Base-by-base conservation (phyloP, 257 asterid species). In the Solanum gracilifrons region DNA sequence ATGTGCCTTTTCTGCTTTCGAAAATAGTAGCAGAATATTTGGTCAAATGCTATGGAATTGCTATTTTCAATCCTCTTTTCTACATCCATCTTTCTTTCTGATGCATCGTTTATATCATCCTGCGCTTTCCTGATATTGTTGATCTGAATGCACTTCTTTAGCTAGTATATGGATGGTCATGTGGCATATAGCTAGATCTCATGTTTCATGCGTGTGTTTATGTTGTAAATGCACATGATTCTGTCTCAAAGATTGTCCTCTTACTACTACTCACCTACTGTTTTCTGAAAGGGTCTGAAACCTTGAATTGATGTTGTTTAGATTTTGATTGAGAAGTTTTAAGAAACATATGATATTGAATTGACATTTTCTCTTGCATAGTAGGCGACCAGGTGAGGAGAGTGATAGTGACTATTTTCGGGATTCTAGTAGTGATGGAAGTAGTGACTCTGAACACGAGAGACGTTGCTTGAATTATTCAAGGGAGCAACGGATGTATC, bases 371-470 rank as follows among this genome's bases (percentile, higher is more conserved):
- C 48, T 87, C 58, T 48, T 86, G 51, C 88, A 46, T 71, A 82
- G 84, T 85, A 96, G 99, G 95, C 94, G 86, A 86, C 92, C 88
- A 32, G 98, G 96, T 75, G 98, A 96, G 91, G 99, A 96, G 88
- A 96, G 99, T 88, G 99, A 97, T 89, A 90, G 93, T 69, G 98
- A 94, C 85, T 93, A 82, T 89, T 92, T 90, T 88, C 93, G 95
- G 92, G 99, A 95, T 90, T 94, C 98, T 76, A 91, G 98, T 90
- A 97, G 99, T 86, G 98, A 96, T 82, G 95, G 97, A 79, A 96
- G 98, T 89, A 97, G 99, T 92, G 99, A 97, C 90, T 89, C 92
- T 84, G 98, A 96, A 86, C 96, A 90, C 46, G 98, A 95, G 69
- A 92, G 94, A 86, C 90, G 89, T 87, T 88, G 87, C 91, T 88